These are phyloP conservation scores for sweet orange (Citrus sinensis) DNA, from an alignment of 345 rosid genomes.

Conservation along the genomic window DNA sequence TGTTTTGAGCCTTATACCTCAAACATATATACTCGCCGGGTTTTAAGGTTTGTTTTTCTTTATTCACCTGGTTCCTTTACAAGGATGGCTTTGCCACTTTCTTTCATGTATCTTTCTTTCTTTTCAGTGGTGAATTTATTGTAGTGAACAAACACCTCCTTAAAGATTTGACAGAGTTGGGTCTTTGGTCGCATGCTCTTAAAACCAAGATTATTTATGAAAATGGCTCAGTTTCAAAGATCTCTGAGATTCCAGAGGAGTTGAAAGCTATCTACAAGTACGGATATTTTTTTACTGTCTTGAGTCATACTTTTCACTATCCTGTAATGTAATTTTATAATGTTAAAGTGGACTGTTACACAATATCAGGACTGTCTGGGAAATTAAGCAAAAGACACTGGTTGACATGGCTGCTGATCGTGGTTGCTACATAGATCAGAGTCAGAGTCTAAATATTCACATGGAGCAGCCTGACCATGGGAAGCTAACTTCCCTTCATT, in stretches of 20 bases:
- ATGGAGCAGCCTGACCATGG: constrained; percentile 78
- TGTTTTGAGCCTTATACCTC: constrained; percentile 94
- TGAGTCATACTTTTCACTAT: neutral
- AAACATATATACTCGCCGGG: constrained; percentile 60
- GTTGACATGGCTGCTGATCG: constrained; percentile 90
- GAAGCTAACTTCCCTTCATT: constrained; percentile 74
- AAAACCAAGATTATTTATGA: constrained; percentile 69
- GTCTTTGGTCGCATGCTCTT: constrained; percentile 66
- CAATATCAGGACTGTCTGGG: constrained; percentile 79
- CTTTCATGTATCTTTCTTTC: neutral
- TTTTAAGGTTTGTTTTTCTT: neutral
- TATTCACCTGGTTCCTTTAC: neutral
- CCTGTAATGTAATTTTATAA: neutral
- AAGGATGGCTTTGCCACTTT: neutral
- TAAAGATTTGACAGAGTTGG: constrained; percentile 80
- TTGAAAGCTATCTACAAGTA: constrained; percentile 74
- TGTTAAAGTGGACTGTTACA: neutral
- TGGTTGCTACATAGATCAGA: constrained; percentile 88
- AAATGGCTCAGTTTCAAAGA: constrained; percentile 66
- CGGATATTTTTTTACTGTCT: neutral
- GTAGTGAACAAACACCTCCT: constrained; percentile 95
- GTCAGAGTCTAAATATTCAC: constrained; percentile 86
- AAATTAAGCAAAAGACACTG: constrained; percentile 82
- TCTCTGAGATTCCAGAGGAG: constrained; percentile 61
- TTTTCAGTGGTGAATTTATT: constrained; percentile 74